Percentiles rank a stretch among this genome's conserved stretches.
Conservation (phyloP, 2,329 filamentous ascomycete species). For the Fusarium staphyleae region DNA sequence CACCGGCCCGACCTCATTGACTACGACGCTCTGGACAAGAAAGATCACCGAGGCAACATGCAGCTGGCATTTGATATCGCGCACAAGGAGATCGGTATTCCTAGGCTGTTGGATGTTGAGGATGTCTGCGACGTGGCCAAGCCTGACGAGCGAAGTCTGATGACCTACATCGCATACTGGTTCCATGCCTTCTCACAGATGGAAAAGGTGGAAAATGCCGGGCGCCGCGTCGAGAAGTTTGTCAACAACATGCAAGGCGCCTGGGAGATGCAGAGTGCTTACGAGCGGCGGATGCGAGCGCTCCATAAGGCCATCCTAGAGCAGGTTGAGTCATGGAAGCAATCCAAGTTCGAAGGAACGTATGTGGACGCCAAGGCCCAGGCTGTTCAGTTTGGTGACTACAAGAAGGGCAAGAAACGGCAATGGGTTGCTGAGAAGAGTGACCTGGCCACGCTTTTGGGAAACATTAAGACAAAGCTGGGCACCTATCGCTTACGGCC, state of each 20-base stretch:
- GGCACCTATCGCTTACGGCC: constrained; percentile 91
- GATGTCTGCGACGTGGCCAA: constrained; percentile 97
- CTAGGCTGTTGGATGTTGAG: constrained; percentile 93
- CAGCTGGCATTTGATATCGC: constrained; percentile 97
- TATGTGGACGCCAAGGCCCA: constrained; percentile 93
- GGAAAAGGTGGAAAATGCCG: constrained; percentile 98
- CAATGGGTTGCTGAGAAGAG: constrained; percentile 98
- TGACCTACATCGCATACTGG: constrained; percentile 99
- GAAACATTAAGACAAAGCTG: constrained; percentile 98
- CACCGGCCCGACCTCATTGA: constrained; percentile 97
- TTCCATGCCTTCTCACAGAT: constrained; percentile 99
- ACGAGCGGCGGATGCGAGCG: constrained; percentile 87
- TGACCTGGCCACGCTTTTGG: constrained; percentile 88
- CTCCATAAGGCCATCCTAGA: constrained; percentile 76
- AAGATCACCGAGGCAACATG: constrained; percentile 95
- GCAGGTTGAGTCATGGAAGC: constrained; percentile 79
- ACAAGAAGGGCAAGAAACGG: constrained; percentile 90
- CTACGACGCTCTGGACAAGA: constrained; percentile 93
- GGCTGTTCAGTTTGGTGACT: constrained; percentile 79
- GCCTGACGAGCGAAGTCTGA: constrained; percentile 93
- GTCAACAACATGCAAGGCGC: constrained; percentile 98
- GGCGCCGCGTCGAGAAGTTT: constrained; percentile 95
- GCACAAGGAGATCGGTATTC: constrained; percentile 94
- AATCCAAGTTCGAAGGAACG: constrained; percentile 85
- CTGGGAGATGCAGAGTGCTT: constrained; percentile 99